A percentile compares a stretch with the other conserved stretches of the same genome.
These are phyloP conservation scores for Rhodomyrtus psidioides DNA, from an alignment of 441 rosid genomes.

Conservation along the genomic window DNA sequence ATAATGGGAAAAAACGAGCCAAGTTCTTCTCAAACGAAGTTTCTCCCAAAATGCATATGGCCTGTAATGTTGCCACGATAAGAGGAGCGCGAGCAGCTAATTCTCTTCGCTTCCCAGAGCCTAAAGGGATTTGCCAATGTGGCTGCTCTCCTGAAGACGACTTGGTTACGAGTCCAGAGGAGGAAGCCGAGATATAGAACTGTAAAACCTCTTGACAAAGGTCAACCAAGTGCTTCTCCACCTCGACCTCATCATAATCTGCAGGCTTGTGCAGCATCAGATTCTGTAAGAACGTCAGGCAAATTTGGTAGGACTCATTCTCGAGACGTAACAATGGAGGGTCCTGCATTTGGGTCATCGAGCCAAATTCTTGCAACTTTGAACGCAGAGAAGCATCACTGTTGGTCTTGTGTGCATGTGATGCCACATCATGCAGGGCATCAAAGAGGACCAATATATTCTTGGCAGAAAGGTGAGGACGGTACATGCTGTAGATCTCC, in stretches of 20 bases:
- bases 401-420: slow-evolving; percentile 84
- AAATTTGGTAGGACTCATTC: slow-evolving; percentile 94
- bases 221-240: slow-evolving; percentile 62
- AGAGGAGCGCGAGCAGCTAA: slow-evolving; percentile 96
- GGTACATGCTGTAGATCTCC: slow-evolving; percentile 95
- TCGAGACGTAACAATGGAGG: slow-evolving; percentile 96
- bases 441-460: slow-evolving; percentile 68
- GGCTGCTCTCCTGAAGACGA: slow-evolving; percentile 27
- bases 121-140: slow-evolving; percentile 75
- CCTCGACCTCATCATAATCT: slow-evolving; percentile 44
- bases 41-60: slow-evolving; percentile 72
- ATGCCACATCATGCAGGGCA: slow-evolving; percentile 76
- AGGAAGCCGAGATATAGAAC: slow-evolving; percentile 60
- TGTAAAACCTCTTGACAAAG: slow-evolving; percentile 71
- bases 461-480: slow-evolving; percentile 66
- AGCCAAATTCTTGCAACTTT: slow-evolving; percentile 81
- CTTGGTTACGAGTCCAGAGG: slow-evolving; percentile 32
- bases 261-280: slow-evolving; percentile 53
- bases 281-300: slow-evolving; percentile 89
- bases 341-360: slow-evolving; percentile 98
- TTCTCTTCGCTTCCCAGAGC: slow-evolving; percentile 93
- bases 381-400: slow-evolving; percentile 51
- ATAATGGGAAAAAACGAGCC: slow-evolving; percentile 61
- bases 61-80: slow-evolving; percentile 78
- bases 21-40: slow-evolving; percentile 70